These are phyloP conservation scores for Neckera pumila DNA, from an alignment of 225 moss, liverwort and hornwort species.

Conservation along the genomic window DNA sequence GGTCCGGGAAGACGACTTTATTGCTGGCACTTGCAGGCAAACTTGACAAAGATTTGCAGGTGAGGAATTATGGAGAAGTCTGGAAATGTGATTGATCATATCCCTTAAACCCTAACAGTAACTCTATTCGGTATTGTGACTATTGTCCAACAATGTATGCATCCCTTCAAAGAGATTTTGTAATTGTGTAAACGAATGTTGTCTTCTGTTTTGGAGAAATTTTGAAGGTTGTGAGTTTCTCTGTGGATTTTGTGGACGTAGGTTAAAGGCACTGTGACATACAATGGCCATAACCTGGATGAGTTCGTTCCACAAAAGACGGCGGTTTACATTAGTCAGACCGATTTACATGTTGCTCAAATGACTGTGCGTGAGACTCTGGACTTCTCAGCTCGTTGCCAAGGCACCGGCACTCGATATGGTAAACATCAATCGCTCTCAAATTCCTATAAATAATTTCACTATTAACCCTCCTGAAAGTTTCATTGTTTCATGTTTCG, in stretches of 20 bases:
- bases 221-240: background rate
- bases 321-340: slow-evolving; percentile 61
- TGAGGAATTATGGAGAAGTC: background rate
- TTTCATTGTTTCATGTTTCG: background rate
- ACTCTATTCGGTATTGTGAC: background rate
- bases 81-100: background rate
- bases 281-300: slow-evolving; percentile 60
- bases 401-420: slow-evolving; percentile 59
- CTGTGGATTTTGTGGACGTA: background rate
- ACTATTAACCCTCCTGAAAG: background rate
- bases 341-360: slow-evolving; percentile 46
- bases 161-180: background rate
- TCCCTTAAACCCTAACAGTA: background rate
- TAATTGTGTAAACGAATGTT: background rate
- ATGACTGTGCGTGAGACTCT: slow-evolving; percentile 77
- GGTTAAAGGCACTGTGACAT: slow-evolving; percentile 50
- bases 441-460: background rate
- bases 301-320: slow-evolving; percentile 66
- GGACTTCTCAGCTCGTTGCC: slow-evolving; percentile 65
- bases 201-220: background rate
- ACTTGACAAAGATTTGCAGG: slow-evolving; percentile 44
- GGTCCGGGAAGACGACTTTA: slow-evolving; percentile 47
- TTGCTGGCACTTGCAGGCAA: slow-evolving; percentile 49
- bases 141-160: background rate
- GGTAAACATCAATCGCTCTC: slow-evolving; percentile 13